Conservation (phyloP, 2,329 filamentous ascomycete species). For the Nothophoma quercina region DNA sequence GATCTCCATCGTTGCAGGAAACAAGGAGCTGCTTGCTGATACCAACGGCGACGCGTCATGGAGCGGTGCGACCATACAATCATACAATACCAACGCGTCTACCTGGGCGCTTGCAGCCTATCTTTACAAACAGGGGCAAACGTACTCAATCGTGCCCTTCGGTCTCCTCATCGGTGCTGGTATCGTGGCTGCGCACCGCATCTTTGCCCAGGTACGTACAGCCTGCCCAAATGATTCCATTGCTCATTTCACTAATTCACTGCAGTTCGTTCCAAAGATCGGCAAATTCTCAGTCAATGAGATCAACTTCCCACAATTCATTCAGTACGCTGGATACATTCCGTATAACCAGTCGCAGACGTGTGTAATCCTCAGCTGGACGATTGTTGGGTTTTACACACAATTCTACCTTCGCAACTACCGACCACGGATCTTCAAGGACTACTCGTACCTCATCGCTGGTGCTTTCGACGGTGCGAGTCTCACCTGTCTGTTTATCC, state of each 20-base stretch:
- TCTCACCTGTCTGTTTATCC: slow-evolving; percentile 22
- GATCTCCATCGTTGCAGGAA: slow-evolving; percentile 23
- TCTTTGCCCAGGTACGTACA: slow-evolving; percentile 14
- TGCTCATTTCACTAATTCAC: neutral
- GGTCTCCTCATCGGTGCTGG: slow-evolving; percentile 22
- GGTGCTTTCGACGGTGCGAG: slow-evolving; percentile 25
- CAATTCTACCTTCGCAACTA: slow-evolving; percentile 27
- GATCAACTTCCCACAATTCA: slow-evolving; percentile 26
- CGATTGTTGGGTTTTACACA: slow-evolving; percentile 21
- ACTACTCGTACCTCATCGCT: slow-evolving; percentile 26
- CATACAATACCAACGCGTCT: slow-evolving; percentile 25
- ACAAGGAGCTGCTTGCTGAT: slow-evolving; percentile 21
- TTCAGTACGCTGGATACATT: slow-evolving; percentile 23
- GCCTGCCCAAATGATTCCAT: neutral
- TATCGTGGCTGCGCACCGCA: slow-evolving; percentile 18
- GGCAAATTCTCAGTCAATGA: slow-evolving; percentile 21
- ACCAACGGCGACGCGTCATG: slow-evolving; percentile 22
- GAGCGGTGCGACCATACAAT: slow-evolving; percentile 23
- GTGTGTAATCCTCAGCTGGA: slow-evolving; percentile 24
- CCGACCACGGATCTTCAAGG: slow-evolving; percentile 26
- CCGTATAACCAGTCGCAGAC: slow-evolving; percentile 26
- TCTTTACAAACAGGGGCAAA: slow-evolving; percentile 21
- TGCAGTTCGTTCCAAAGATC: slow-evolving; percentile 18
- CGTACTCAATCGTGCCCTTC: slow-evolving; percentile 22
- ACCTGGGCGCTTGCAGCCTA: slow-evolving; percentile 26